Conservation (phyloP, 164 flowering plant genomes). For the Sedum album region DNA sequence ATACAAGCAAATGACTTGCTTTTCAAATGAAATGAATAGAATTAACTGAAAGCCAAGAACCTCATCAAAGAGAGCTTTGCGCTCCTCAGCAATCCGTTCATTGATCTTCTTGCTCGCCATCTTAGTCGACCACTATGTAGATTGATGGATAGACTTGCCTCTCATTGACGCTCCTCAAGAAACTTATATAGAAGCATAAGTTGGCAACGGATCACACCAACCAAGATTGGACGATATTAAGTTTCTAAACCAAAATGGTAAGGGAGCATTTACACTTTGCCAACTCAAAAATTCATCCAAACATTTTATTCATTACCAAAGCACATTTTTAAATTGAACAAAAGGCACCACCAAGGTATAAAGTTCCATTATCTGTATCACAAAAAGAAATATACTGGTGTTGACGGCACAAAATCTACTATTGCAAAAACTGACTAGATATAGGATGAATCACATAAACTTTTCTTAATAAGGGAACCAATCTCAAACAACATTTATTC, state of each 20-base stretch:
- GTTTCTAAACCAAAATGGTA: neutral
- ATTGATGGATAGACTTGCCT: neutral
- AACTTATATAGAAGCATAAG: neutral
- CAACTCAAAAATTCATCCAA: neutral
- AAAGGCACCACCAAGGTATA: neutral
- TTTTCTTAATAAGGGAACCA: neutral
- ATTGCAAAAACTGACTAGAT: neutral
- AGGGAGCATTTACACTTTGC: neutral
- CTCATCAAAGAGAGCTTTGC: constrained; percentile 1
- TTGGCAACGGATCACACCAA: neutral
- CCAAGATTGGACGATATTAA: neutral
- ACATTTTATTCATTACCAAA: neutral
- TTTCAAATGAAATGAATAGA: neutral
- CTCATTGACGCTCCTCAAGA: neutral
- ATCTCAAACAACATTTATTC: neutral
- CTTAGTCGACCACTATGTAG: neutral
- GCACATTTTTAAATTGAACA: neutral
- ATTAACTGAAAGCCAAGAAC: neutral
- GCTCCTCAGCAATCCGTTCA: neutral
- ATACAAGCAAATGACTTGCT: neutral
- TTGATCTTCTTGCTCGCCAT: neutral
- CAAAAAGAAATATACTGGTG: neutral
- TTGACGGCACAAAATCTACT: neutral
- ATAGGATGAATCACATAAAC: neutral
- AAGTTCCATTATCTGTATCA: neutral